These are phyloP conservation scores for Pisolithus thermaeus DNA, from an alignment of 1,284 basidiomycete genomes.

Conservation along the genomic window DNA sequence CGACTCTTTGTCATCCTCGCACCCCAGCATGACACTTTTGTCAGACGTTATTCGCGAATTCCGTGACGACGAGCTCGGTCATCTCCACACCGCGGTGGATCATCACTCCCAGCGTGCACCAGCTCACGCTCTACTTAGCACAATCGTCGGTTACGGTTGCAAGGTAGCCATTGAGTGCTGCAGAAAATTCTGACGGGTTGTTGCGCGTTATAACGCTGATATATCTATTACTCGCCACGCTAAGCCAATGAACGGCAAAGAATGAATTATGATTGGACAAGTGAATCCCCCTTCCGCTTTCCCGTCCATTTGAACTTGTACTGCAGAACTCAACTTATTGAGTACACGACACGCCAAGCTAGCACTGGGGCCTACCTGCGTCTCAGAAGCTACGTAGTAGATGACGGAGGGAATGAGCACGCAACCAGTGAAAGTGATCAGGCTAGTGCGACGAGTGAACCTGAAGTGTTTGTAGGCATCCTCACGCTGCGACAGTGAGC, in stretches of 20 bases:
- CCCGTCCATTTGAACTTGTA: conserved; percentile 45
- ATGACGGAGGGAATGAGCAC: conserved; percentile 43
- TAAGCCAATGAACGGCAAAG: too few relatives aligned
- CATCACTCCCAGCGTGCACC: conserved; percentile 89
- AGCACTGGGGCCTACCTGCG: conserved; percentile 29
- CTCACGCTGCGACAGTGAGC: conserved; percentile 57
- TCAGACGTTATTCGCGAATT: conserved; percentile 79
- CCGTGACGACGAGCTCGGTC: conserved; percentile 92
- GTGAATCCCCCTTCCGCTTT: conserved; percentile 39
- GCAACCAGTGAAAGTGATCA: conserved; percentile 45
- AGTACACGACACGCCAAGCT: background rate
- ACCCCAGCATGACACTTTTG: conserved; percentile 79
- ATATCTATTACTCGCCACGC: background rate
- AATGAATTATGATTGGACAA: conserved; percentile 22
- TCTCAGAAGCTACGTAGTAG: conserved; percentile 33
- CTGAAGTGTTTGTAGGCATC: conserved; percentile 74
- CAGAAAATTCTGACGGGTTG: conserved; percentile 56
- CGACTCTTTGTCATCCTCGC: conserved; percentile 51
- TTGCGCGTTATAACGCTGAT: background rate
- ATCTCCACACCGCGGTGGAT: conserved; percentile 88
- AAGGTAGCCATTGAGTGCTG: conserved; percentile 87
- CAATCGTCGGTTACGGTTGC: conserved; percentile 82
- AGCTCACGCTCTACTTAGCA: conserved; percentile 85
- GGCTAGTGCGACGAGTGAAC: conserved; percentile 61
- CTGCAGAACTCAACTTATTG: conserved; percentile 23